Conservation (phyloP, 108 stramenopile species). For the Mediolabrus comicus region DNA sequence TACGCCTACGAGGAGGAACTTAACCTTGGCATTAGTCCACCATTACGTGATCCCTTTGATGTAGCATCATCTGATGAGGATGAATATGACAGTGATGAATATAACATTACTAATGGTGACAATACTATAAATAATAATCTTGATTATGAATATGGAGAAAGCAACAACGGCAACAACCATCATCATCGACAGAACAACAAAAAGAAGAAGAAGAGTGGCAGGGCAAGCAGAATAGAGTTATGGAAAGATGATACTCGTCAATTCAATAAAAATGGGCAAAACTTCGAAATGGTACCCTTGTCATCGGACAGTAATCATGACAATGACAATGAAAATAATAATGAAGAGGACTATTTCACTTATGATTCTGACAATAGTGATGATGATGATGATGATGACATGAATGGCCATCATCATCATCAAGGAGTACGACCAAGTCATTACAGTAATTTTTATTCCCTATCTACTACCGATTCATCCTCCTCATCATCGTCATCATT, state of each 20-base stretch:
- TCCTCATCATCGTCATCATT: not conserved
- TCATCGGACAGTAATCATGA: not conserved
- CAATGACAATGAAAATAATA: not conserved
- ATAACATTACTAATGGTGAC: not conserved
- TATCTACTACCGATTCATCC: no score
- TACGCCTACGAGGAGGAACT: not conserved
- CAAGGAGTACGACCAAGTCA: not conserved
- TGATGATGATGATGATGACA: slow-evolving; percentile 2
- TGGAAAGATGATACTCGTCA: slow-evolving; percentile 11
- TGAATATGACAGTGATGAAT: slow-evolving; percentile 8
- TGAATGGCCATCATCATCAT: not conserved
- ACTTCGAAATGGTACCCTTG: not conserved
- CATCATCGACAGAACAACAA: no score
- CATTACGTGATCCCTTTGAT: not conserved
- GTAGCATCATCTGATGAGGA: no score
- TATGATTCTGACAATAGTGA: slow-evolving; percentile 5
- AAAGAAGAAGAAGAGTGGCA: not conserved
- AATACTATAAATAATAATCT: not conserved
- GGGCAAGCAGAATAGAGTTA: not conserved
- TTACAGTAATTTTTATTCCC: not conserved
- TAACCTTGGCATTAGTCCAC: not conserved
- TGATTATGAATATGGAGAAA: not conserved
- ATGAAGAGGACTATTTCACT: not conserved
- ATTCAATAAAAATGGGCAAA: not conserved
- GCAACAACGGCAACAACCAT: not conserved